These are phyloP conservation scores for Fusarium xyrophilum DNA, from an alignment of 2,329 filamentous ascomycete genomes.

Conservation along the genomic window DNA sequence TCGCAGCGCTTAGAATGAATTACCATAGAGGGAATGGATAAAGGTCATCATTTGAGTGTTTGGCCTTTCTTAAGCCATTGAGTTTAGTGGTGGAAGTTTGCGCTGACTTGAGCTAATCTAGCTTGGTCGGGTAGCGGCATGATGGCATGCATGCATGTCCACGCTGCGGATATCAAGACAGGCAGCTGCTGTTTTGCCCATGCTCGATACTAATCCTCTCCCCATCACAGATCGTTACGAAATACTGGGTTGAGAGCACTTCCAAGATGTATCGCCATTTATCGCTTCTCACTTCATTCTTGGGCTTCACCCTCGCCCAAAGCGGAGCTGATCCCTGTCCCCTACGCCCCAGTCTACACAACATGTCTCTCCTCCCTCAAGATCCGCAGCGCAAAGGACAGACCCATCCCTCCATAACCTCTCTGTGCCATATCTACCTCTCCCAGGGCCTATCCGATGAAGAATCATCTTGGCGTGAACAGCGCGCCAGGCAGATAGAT, in stretches of 20 bases:
- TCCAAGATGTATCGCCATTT: not conserved
- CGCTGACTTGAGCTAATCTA: not conserved
- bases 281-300: not conserved
- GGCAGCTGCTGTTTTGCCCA: not conserved
- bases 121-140: constrained; percentile 1
- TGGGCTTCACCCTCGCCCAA: not conserved
- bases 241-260: fast-evolving
- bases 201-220: fast-evolving
- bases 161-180: not conserved
- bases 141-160: too few relatives aligned
- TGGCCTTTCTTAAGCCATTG: not conserved
- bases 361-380: constrained; percentile 15
- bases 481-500: constrained; percentile 34
- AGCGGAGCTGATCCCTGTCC: constrained; percentile 2
- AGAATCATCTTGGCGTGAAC: constrained; percentile 34
- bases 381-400: constrained; percentile 17
- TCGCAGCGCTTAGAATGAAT: not conserved
- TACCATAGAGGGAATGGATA: constrained; percentile 13
- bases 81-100: not conserved
- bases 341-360: constrained; percentile 24
- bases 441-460: constrained; percentile 33
- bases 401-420: fast-evolving
- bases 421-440: fast-evolving
- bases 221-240: fast-evolving
- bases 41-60: not conserved